Evolutionary conservation across 1,284 basidiomycete species (phyloP).

Genomic region (Trichosporon coremiiforme): DNA sequence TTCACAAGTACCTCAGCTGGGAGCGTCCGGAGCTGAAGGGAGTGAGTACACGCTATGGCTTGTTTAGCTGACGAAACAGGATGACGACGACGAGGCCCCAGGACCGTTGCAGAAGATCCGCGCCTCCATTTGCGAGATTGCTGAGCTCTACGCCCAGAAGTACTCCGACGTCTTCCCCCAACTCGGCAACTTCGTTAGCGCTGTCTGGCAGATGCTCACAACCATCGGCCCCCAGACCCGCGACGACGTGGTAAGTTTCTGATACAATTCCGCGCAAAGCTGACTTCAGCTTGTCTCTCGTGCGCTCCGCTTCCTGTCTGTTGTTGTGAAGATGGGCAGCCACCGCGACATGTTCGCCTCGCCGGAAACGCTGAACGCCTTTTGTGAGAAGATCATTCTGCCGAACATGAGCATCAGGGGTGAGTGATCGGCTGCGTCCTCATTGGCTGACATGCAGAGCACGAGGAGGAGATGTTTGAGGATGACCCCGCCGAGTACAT

Average conservation of each 20-base stretch:
- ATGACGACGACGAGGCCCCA: conserved; percentile 74
- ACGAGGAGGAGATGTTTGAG: conserved; percentile 94
- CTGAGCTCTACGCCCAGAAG: conserved; percentile 87
- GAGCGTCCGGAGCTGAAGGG: conserved; percentile 68
- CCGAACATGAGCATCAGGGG: conserved; percentile 84
- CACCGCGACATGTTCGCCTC: conserved; percentile 68
- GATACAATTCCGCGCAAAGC: background rate
- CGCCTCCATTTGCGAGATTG: conserved; percentile 86
- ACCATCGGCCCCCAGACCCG: conserved; percentile 65
- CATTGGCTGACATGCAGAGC: conserved; percentile 58
- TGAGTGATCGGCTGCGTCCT: conserved; percentile 39
- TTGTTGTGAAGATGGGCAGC: conserved; percentile 82
- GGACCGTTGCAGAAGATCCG: conserved; percentile 84
- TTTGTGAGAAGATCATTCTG: conserved; percentile 87
- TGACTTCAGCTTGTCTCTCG: conserved; percentile 76
- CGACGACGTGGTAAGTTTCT: conserved; percentile 71
- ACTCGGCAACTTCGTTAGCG: conserved; percentile 79
- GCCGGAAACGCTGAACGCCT: conserved; percentile 73
- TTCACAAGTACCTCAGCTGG: conserved; percentile 79
- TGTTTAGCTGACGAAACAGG: conserved; percentile 57
- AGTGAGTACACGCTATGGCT: conserved; percentile 53
- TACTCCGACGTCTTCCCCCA: conserved; percentile 85
- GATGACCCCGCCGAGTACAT: conserved; percentile 97
- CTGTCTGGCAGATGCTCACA: conserved; percentile 88
- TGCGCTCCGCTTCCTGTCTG: conserved; percentile 89